A percentile compares a stretch with the other conserved stretches of the same genome.
Evolutionary conservation across 805 yeast species (phyloP).

Genomic region (Starmera amethionina): DNA sequence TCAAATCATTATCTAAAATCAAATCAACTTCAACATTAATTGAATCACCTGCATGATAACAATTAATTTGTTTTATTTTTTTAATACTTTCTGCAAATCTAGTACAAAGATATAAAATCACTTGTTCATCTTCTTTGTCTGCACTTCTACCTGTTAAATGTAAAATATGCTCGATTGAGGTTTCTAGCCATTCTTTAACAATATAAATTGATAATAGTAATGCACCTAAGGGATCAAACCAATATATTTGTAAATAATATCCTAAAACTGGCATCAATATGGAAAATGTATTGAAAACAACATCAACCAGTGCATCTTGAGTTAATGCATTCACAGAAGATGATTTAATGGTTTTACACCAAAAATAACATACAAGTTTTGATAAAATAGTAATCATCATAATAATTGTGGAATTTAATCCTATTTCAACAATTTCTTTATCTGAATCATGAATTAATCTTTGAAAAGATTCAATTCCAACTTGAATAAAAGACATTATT

Average conservation of each 20-base stretch:
- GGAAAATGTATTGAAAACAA: constrained; percentile 63
- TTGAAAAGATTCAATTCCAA: constrained; percentile 52
- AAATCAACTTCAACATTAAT: constrained; percentile 71
- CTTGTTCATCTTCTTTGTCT: constrained; percentile 48
- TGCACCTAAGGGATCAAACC: constrained; percentile 75
- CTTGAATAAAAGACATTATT: constrained; percentile 62
- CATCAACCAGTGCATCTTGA: constrained; percentile 75
- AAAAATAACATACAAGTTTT: constrained; percentile 50
- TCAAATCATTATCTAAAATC: constrained; percentile 40
- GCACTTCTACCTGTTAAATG: constrained; percentile 73
- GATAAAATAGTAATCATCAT: constrained; percentile 55
- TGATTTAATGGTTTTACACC: constrained; percentile 53
- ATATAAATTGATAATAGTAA: constrained; percentile 51
- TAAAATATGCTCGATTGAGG: constrained; percentile 62
- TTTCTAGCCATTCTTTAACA: constrained; percentile 50
- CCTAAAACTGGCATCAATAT: constrained; percentile 63
- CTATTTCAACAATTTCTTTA: constrained; percentile 36
- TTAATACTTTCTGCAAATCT: constrained; percentile 61
- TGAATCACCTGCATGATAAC: constrained; percentile 73
- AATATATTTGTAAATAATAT: constrained; percentile 41
- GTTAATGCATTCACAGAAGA: constrained; percentile 71
- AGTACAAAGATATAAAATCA: constrained; percentile 54
- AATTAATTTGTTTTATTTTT: constrained; percentile 55
- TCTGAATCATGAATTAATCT: constrained; percentile 29
- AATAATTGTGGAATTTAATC: constrained; percentile 39